Evolutionary conservation across 2,329 filamentous ascomycete species (phyloP).

Genomic region (Diplodia seriata): DNA sequence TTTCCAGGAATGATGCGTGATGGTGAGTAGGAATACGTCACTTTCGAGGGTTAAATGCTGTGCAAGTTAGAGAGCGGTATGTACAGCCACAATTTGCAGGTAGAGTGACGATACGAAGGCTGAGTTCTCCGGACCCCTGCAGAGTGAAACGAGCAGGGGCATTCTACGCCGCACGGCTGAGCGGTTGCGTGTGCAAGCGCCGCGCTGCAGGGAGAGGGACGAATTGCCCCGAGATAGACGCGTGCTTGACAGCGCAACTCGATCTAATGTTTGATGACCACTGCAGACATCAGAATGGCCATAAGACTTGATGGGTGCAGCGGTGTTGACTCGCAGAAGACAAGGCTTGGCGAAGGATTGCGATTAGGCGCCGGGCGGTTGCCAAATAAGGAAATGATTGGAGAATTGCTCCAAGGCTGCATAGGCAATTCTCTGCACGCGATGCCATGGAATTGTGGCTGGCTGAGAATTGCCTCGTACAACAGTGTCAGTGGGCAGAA

Average conservation of each 20-base stretch:
- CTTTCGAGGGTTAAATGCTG: background rate
- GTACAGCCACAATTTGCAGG: background rate
- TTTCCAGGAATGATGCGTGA: background rate
- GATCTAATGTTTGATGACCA: background rate
- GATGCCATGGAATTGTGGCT: background rate
- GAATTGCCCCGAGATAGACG: background rate
- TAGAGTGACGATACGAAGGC: background rate
- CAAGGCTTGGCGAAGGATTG: background rate
- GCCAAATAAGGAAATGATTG: background rate
- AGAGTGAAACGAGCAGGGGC: background rate
- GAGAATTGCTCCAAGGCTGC: background rate
- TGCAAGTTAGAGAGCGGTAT: background rate
- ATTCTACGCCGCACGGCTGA: conserved; percentile 2
- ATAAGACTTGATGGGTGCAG: background rate
- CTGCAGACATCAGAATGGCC: background rate
- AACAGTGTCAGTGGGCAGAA: background rate
- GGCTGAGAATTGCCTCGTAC: background rate
- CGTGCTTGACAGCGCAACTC: background rate
- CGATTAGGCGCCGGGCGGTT: background rate
- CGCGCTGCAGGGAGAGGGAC: background rate
- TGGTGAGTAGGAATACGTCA: background rate
- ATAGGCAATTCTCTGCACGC: background rate
- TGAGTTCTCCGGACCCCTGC: background rate
- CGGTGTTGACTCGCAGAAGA: background rate
- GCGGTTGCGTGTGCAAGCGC: background rate